A percentile compares a stretch with the other conserved stretches of the same genome.
Conservation (phyloP, 2,329 filamentous ascomycete genomes). For the Aspergillus persii region DNA sequence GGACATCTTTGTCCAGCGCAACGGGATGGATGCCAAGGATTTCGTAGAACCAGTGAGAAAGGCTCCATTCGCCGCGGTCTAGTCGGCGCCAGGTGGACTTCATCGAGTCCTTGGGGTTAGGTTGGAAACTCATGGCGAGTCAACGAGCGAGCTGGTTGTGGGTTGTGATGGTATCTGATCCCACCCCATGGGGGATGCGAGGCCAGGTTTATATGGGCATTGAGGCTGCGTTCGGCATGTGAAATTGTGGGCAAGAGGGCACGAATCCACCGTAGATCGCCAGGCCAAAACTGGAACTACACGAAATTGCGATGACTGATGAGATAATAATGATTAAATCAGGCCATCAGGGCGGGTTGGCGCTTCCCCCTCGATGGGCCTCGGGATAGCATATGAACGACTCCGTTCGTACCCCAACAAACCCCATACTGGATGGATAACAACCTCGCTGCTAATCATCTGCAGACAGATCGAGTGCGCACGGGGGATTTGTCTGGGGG, state of each 20-base stretch:
- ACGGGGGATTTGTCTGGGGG: background rate
- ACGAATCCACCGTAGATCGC: background rate
- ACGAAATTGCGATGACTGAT: background rate
- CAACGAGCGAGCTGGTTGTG: background rate
- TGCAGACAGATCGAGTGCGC: background rate
- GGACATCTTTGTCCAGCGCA: slow-evolving; percentile 31
- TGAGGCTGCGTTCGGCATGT: background rate
- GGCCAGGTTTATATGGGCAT: background rate
- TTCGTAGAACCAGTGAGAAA: slow-evolving; percentile 34
- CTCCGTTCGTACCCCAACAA: background rate
- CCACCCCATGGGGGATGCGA: background rate
- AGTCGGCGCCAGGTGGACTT: slow-evolving; percentile 40
- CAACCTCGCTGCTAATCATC: background rate
- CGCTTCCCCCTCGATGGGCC: background rate
- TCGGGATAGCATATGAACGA: background rate
- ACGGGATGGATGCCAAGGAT: slow-evolving; percentile 28
- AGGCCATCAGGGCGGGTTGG: background rate
- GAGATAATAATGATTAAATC: background rate
- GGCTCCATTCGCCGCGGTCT: slow-evolving; percentile 30
- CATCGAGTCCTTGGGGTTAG: slow-evolving; percentile 38
- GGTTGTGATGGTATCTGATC: background rate
- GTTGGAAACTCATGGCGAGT: slow-evolving; percentile 11
- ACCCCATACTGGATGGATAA: background rate
- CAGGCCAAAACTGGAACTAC: background rate
- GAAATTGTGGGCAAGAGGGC: background rate